Base-by-base conservation (phyloP, 1,284 basidiomycete genomes). In the Violaceomyces palustris region DNA sequence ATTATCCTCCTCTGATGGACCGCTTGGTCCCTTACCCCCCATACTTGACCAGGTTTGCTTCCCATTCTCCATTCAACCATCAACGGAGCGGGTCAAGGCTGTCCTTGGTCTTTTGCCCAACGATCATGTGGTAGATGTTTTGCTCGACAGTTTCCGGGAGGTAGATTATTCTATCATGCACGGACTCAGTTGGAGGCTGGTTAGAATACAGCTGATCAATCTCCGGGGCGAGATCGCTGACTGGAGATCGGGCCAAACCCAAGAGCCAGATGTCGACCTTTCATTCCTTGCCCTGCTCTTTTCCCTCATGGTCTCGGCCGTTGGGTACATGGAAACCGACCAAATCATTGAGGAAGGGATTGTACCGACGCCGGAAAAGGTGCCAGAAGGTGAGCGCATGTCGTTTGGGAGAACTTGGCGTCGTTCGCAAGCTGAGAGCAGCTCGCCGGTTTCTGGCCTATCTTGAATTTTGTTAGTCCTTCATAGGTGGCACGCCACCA, bases 141-240 rank as follows among this genome's bases (percentile, higher is more conserved):
- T 67, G 19, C 51, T 67, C 38, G 57, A 60, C 39, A 59, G 55
- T 22, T 33, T 67, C n/a, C 58, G 62, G 15, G 53, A 55, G 1
- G 60, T 64, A 30, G 64, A 67, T 27, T 40, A 45, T 42, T 53
- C 54, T 17, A 51, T 60, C 2, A 51, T 51, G 1, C 57, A 61
- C 26, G 64, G 61, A 19, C 59, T 67, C 39, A 62, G 55, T 25
- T 67, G 64, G 64, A 55, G 59, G 7, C 51, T 67, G n/a, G 56
- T 67, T 26, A 53, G 53, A 12, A 54, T 52, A 28, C 64, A 67
- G 30, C 49, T 67, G 3, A 53, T 61, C 43, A 59, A 50, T n/a
- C 58, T 64, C 8, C 58, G 64, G n/a, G 46, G 58, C 12, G 61
- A 64, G 35, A 50, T 67, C 17, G 57, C 64, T 6, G 59, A 54